These are phyloP conservation scores for Protomyces lactucae-debilis DNA, from an alignment of 1,139 yeast genomes.

Conservation along the genomic window DNA sequence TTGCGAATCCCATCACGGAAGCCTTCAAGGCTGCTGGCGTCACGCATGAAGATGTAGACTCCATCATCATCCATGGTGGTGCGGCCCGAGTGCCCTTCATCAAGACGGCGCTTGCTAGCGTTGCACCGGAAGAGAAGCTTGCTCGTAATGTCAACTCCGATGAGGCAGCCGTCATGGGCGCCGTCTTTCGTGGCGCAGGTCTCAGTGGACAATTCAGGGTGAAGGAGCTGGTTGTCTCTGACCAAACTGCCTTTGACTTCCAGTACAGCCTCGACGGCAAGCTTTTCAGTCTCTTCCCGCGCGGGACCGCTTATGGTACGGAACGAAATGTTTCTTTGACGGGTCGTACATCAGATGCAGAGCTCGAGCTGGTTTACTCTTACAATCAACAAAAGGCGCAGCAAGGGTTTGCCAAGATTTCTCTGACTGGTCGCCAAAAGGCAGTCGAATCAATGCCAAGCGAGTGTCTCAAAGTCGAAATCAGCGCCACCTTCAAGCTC, in stretches of 20 bases:
- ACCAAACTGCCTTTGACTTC: slow-evolving; percentile 49
- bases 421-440: slow-evolving; percentile 11
- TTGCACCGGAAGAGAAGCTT: slow-evolving; percentile 50
- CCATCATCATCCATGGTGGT: slow-evolving; percentile 85
- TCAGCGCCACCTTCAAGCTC: slow-evolving; percentile 13
- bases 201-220: slow-evolving; percentile 58
- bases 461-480: background rate
- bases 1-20: slow-evolving; percentile 53
- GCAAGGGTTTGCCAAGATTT: background rate
- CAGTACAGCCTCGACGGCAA: slow-evolving; percentile 32
- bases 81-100: slow-evolving; percentile 86
- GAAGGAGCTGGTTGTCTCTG: slow-evolving; percentile 55
- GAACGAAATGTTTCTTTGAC: background rate
- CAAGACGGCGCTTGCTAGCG: slow-evolving; percentile 48
- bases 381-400: background rate
- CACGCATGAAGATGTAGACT: slow-evolving; percentile 45
- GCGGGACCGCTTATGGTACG: slow-evolving; percentile 34
- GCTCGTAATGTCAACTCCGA: slow-evolving; percentile 94
- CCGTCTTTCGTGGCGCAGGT: slow-evolving; percentile 73
- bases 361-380: slow-evolving; percentile 1
- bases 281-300: slow-evolving; percentile 42
- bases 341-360: background rate
- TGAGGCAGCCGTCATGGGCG: slow-evolving; percentile 88
- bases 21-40: slow-evolving; percentile 44
- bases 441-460: background rate